phyloP scores from a whole-genome alignment of 371 early-diverging fungal species.

The Parasitella parasitica region DNA sequence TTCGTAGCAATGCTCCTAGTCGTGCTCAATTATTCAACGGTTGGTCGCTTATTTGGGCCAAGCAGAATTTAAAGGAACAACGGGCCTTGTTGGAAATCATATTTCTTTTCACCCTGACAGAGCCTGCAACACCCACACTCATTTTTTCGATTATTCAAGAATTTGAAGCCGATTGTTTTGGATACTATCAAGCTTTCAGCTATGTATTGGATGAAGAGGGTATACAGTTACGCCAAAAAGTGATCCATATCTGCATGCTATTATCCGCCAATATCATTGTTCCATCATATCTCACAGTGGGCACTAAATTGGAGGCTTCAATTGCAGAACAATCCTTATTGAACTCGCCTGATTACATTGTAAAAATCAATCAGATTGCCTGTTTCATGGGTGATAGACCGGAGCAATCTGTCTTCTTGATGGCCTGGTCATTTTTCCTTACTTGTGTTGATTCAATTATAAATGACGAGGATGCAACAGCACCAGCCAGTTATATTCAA shows the following conservation, averaged over 20 bases:
- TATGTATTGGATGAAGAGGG: constrained; percentile 39
- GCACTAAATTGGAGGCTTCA: constrained; percentile 1
- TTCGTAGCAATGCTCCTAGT: constrained; percentile 23
- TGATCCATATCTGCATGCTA: constrained; percentile 25
- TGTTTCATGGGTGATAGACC: constrained; percentile 26
- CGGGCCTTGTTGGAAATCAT: constrained; percentile 40
- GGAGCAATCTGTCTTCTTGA: constrained; percentile 32
- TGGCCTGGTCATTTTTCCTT: constrained; percentile 49
- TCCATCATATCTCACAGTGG: not conserved
- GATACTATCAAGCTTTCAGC: constrained; percentile 26
- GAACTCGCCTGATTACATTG: constrained; percentile 20
- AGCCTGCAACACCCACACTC: constrained; percentile 14
- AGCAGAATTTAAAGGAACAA: constrained; percentile 44
- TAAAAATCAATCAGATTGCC: constrained; percentile 32
- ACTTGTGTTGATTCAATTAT: constrained; percentile 15
- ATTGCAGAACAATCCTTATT: constrained; percentile 2
- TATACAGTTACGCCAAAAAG: constrained; percentile 15
- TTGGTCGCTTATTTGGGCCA: constrained; percentile 30
- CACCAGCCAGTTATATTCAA: constrained; percentile 11
- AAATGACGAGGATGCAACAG: not conserved
- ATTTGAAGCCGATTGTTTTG: constrained; percentile 43
- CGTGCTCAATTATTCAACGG: constrained; percentile 2
- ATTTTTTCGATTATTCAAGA: constrained; percentile 33
- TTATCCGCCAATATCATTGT: constrained; percentile 17
- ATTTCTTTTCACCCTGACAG: constrained; percentile 22